A percentile compares a stretch with the other conserved stretches of the same genome.
Conservation (phyloP, 129 eudicot species). For the Flaveria ramosissima region DNA sequence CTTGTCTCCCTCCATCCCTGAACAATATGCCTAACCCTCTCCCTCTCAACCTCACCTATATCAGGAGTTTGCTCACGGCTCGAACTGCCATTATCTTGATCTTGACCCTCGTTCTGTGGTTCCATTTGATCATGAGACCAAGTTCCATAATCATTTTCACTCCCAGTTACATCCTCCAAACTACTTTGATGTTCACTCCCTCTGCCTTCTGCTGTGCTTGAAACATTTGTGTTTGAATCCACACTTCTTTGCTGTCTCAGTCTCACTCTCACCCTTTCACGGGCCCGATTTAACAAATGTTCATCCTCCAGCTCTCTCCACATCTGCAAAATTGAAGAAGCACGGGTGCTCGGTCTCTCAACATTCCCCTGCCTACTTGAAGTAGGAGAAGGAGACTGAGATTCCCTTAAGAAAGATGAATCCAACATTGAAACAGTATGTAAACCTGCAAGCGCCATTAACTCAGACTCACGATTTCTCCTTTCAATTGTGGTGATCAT, state of each 20-base stretch:
- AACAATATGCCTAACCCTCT: constrained; percentile 95
- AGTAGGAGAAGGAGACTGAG: constrained; percentile 80
- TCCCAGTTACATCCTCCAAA: constrained; percentile 66
- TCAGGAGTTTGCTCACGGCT: constrained; percentile 95
- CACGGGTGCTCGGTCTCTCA: constrained; percentile 76
- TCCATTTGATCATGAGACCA: constrained; percentile 71
- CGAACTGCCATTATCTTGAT: constrained; percentile 52
- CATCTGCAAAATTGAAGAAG: constrained; percentile 94
- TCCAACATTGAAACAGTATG: constrained; percentile 96
- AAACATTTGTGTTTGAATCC: constrained; percentile 60
- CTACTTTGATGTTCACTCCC: constrained; percentile 63
- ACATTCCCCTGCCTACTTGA: constrained; percentile 80
- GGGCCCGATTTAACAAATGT: constrained; percentile 66
- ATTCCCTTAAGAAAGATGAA: constrained; percentile 83
- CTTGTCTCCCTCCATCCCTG: constrained; percentile 99
- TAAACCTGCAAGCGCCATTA: constrained; percentile 96
- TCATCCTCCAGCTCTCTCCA: constrained; percentile 99
- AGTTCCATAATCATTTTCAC: constrained; percentile 67
- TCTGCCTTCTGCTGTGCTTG: constrained; percentile 62
- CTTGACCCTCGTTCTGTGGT: constrained; percentile 49
- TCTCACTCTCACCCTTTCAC: constrained; percentile 85
- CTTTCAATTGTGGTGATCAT: constrained; percentile 97
- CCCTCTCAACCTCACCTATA: constrained; percentile 93
- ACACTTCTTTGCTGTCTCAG: constrained; percentile 75
- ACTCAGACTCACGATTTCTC: constrained; percentile 88